Evolutionary conservation across 495 filamentous ascomycete genomes (phyloP).

Genomic region (Aspergillus taichungensis): DNA sequence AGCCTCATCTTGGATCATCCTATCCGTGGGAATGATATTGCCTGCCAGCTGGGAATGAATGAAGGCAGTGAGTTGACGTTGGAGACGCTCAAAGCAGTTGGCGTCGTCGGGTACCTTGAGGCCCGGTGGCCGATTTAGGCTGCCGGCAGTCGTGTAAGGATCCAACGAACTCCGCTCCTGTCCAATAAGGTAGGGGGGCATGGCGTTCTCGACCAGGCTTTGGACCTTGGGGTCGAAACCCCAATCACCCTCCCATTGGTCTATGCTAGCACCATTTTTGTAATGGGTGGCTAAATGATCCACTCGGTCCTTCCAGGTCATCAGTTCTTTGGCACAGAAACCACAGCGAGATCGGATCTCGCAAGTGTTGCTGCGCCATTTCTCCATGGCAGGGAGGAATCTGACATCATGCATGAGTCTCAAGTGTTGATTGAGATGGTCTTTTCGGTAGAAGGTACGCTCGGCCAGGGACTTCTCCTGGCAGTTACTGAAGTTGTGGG

Average conservation of each 20-base stretch:
- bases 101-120: conserved; percentile 27
- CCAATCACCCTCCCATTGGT: conserved; percentile 73
- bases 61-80: conserved; percentile 49
- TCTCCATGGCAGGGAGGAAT: conserved; percentile 62
- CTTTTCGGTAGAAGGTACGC: conserved; percentile 80
- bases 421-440: conserved; percentile 80
- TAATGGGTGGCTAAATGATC: conserved; percentile 70
- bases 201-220: conserved; percentile 62
- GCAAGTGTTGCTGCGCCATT: conserved; percentile 65
- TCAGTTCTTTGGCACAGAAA: conserved; percentile 57
- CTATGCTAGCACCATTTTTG: conserved; percentile 63
- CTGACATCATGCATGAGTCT: conserved; percentile 70
- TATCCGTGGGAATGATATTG: conserved; percentile 49
- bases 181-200: conserved; percentile 51
- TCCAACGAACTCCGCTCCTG: conserved; percentile 29
- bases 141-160: conserved; percentile 25
- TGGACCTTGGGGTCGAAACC: conserved; percentile 63
- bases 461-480: conserved; percentile 63
- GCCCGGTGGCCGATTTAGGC: conserved; percentile 11
- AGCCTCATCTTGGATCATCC: conserved; percentile 52
- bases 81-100: conserved; percentile 44
- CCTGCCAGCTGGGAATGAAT: conserved; percentile 38
- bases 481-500: conserved; percentile 66
- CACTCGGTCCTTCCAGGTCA: conserved; percentile 62
- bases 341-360: conserved; percentile 66